These are phyloP conservation scores for Phaseolus lunatus DNA, from an alignment of 306 rosid genomes.

Conservation along the genomic window DNA sequence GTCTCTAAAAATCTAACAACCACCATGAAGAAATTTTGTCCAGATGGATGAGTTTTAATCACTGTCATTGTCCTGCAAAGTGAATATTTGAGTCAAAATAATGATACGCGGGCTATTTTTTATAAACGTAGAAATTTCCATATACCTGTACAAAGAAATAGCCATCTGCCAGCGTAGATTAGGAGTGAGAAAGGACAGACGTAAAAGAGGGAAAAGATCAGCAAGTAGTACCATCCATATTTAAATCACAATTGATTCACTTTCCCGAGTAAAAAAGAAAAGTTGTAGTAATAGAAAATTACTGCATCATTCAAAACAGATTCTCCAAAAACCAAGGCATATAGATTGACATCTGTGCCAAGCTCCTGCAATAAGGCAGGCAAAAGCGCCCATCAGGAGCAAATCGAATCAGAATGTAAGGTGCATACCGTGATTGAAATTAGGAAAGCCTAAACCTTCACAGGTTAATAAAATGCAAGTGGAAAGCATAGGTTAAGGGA, in stretches of 20 bases:
- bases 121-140: constrained; percentile 13
- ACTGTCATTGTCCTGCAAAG: constrained; percentile 74
- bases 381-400: not conserved
- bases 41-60: constrained; percentile 61
- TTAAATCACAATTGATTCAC: constrained; percentile 30
- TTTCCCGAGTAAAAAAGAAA: too few species aligned
- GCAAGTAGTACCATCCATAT: constrained; percentile 28
- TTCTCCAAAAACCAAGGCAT: constrained; percentile 91
- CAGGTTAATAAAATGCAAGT: not conserved
- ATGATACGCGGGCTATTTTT: constrained; percentile 26
- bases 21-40: constrained; percentile 66
- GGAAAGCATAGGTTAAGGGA: not conserved
- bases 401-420: not conserved
- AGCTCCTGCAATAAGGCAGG: constrained; percentile 63
- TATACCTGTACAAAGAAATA: constrained; percentile 83
- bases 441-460: not conserved
- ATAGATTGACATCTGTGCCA: constrained; percentile 75
- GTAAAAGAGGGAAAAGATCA: constrained; percentile 15
- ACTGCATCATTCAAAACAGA: constrained; percentile 86
- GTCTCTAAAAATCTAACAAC: constrained; percentile 81
- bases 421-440: not conserved
- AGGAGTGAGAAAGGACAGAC: not conserved
- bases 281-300: constrained; percentile 40
- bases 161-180: constrained; percentile 63
- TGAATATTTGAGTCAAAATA: constrained; percentile 29